These are phyloP conservation scores for Aspergillus piperis DNA, from an alignment of 2,329 filamentous ascomycete species.

Conservation along the genomic window DNA sequence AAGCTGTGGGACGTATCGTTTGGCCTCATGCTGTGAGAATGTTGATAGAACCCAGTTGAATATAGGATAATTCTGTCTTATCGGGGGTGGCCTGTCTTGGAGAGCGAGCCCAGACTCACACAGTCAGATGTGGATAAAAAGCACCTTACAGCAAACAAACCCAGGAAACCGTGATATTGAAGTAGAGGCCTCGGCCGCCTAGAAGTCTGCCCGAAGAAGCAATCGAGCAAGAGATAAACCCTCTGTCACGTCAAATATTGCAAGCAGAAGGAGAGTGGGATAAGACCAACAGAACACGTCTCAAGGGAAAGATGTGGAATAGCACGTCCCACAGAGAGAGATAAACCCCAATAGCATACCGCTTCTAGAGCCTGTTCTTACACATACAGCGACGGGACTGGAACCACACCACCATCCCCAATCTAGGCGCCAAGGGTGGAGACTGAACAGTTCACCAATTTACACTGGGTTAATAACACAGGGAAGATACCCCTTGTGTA, in stretches of 20 bases:
- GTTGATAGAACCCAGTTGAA: neutral
- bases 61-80: neutral
- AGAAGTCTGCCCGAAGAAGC: neutral
- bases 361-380: neutral
- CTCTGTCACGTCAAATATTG: neutral
- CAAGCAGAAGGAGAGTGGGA: neutral
- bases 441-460: neutral
- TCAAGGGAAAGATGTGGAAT: neutral
- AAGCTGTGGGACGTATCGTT: slow-evolving; percentile 30
- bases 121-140: neutral
- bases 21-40: slow-evolving; percentile 25
- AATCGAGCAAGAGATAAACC: neutral
- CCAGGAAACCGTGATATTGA: neutral
- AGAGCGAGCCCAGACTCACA: neutral
- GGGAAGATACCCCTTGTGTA: neutral
- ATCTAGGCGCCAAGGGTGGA: neutral
- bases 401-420: neutral
- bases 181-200: neutral
- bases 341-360: neutral
- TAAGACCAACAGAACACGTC: neutral
- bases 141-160: neutral
- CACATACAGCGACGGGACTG: neutral
- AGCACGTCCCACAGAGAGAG: neutral
- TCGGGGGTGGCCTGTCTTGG: neutral
- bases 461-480: neutral